Percentiles rank a stretch among this genome's conserved stretches.
Conservation (phyloP, 192 early-diverging fungal species). For the Backusella circina region DNA sequence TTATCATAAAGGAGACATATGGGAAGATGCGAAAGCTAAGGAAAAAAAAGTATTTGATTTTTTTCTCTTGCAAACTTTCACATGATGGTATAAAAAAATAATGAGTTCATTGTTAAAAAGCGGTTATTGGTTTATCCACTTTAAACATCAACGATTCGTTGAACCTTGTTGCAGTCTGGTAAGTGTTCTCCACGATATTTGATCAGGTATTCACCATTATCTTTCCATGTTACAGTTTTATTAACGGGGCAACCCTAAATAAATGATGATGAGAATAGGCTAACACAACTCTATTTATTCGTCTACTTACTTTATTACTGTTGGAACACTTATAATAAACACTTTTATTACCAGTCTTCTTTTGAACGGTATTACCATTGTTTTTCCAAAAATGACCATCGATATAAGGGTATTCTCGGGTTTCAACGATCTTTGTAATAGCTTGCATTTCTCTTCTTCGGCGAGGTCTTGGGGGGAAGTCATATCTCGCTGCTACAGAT, state of each 20-base stretch:
- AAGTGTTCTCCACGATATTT: slow-evolving; percentile 57
- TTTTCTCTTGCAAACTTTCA: not conserved
- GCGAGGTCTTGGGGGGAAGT: slow-evolving; percentile 31
- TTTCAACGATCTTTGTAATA: slow-evolving; percentile 54
- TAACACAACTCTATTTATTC: not conserved
- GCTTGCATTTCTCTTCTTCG: slow-evolving; percentile 58
- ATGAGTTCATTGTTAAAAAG: not conserved
- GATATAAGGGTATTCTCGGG: slow-evolving; percentile 39
- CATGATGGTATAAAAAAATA: not conserved
- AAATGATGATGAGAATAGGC: not conserved
- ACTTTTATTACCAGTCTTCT: slow-evolving; percentile 50
- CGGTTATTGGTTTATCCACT: not conserved
- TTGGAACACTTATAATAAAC: slow-evolving; percentile 61
- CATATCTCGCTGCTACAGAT: not conserved
- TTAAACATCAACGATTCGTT: slow-evolving; percentile 34
- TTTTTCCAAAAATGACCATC: slow-evolving; percentile 58
- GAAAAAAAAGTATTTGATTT: not conserved
- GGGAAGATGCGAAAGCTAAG: not conserved
- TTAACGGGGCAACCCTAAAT: slow-evolving; percentile 42
- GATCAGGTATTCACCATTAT: slow-evolving; percentile 48
- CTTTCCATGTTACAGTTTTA: slow-evolving; percentile 55
- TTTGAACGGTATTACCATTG: slow-evolving; percentile 56
- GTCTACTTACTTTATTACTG: slow-evolving; percentile 37
- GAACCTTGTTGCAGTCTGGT: slow-evolving; percentile 41
- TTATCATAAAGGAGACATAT: not conserved